Evolutionary conservation across 768 basidiomycete species (phyloP), one percentile per base, ranked within the genome.

Genomic region (Russula ochroleuca): DNA sequence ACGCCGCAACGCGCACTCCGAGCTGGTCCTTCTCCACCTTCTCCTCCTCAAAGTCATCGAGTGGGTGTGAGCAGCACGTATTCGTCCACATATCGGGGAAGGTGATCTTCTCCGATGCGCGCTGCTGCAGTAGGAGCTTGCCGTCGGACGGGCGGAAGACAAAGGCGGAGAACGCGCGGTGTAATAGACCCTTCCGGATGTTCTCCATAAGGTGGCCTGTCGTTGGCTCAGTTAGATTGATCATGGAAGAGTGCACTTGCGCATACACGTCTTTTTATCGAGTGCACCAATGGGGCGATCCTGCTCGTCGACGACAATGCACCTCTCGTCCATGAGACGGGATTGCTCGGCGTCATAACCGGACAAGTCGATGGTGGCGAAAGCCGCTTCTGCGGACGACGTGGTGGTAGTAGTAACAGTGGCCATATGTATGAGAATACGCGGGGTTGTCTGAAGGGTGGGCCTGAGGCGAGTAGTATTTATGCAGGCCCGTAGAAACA

Each of bases 61-160:
- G 80, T 19, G 96, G 96, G 73, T 99, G 96, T 25, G 92, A 94
- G 78, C 96, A 99, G 74, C 97, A 99, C 9, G 97, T 98, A 76
- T 99, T 99, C 37, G 97, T 99, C 97, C 97, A 99, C 94, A 98
- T 94, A 70, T 92, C 83, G 6, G 97, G 97, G 78, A 99, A 99
- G 8, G 97, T 99, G 72, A 99, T 99, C 80, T 99, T 99, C 78
- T 96, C 94, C n/a, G 87, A 80, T 21, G 97, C 97, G 41, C 97
- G 85, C 75, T 94, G 93, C 74, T 99, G 97, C 50, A 99, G 82
- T 31, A 99, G 80, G 19, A 99, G 82, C 74, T 88, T 91, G 51
- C 97, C 97, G 74, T 98, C 94, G 14, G 85, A 85, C 3, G 97
- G 97, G 41, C 94, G 81, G 80, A 98, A 99, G 67, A 98, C 83